Evolutionary conservation across 2,329 filamentous ascomycete genomes (phyloP).

Genomic region (Phialophora macrospora): DNA sequence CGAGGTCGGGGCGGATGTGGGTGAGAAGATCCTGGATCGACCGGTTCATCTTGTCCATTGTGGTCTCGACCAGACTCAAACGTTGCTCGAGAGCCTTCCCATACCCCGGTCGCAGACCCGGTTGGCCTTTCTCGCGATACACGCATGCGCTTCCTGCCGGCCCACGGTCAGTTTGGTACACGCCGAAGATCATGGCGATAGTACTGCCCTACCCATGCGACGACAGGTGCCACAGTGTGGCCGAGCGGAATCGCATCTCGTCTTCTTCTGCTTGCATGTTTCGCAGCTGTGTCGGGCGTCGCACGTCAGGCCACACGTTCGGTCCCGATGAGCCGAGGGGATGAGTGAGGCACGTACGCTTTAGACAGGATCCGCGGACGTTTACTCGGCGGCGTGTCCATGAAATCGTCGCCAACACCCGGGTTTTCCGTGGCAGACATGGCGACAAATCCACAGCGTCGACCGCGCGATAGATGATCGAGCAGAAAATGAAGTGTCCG

Average conservation of each 20-base stretch:
- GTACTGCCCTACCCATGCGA: constrained; percentile 19
- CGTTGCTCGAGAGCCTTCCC: constrained; percentile 23
- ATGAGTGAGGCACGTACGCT: constrained; percentile 17
- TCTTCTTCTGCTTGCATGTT: constrained; percentile 28
- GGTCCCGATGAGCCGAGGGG: not conserved
- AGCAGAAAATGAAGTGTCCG: not conserved
- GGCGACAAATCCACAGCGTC: not conserved
- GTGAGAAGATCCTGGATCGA: constrained; percentile 21
- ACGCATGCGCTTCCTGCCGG: constrained; percentile 14
- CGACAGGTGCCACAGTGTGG: constrained; percentile 22
- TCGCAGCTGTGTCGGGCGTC: constrained; percentile 10
- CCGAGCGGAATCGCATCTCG: constrained; percentile 20
- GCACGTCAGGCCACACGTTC: constrained; percentile 2
- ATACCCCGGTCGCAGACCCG: constrained; percentile 19
- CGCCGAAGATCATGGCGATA: not conserved
- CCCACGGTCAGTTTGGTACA: constrained; percentile 3
- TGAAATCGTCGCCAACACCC: constrained; percentile 1
- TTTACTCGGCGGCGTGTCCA: constrained; percentile 15
- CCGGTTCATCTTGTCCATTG: constrained; percentile 24
- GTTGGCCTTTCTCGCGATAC: constrained; percentile 25
- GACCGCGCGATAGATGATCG: not conserved
- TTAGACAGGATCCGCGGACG: constrained; percentile 20
- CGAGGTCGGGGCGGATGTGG: constrained; percentile 14
- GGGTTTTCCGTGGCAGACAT: constrained; percentile 8
- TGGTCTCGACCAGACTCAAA: constrained; percentile 14